phyloP scores from a whole-genome alignment of 2,329 filamentous ascomycete genomes.

The Colletotrichum orchidophilum region DNA sequence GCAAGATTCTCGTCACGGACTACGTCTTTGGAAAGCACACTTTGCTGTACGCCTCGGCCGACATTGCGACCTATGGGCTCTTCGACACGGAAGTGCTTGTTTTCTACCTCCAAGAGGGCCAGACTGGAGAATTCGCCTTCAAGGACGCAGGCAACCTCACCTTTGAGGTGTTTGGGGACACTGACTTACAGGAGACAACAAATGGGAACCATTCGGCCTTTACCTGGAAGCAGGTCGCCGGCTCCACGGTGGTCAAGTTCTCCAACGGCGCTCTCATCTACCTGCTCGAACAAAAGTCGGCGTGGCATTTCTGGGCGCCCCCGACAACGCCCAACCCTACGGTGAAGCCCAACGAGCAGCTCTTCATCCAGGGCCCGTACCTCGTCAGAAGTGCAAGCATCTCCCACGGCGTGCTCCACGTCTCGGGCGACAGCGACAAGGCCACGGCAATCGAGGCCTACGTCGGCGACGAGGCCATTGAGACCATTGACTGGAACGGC shows the following conservation, averaged over 20 bases:
- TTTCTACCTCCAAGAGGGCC: constrained; percentile 69
- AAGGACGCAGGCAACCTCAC: constrained; percentile 45
- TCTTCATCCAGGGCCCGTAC: constrained; percentile 72
- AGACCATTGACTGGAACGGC: constrained; percentile 70
- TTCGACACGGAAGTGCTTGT: constrained; percentile 66
- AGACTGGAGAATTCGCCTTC: constrained; percentile 69
- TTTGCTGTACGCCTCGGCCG: constrained; percentile 75
- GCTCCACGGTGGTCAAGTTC: constrained; percentile 60
- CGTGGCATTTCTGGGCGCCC: constrained; percentile 75
- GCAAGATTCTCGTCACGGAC: constrained; percentile 73
- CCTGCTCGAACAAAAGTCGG: constrained; percentile 70
- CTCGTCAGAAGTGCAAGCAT: constrained; percentile 69
- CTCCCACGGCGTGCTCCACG: constrained; percentile 61
- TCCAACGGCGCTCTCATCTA: constrained; percentile 61
- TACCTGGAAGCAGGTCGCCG: constrained; percentile 59
- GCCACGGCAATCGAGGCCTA: constrained; percentile 70
- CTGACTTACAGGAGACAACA: constrained; percentile 21
- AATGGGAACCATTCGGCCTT: constrained; percentile 37
- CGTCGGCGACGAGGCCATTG: constrained; percentile 53
- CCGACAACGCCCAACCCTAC: constrained; percentile 49
- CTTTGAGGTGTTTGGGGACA: constrained; percentile 46
- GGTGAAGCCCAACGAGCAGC: constrained; percentile 52
- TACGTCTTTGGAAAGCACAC: constrained; percentile 68
- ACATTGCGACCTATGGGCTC: constrained; percentile 73
- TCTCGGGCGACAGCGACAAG: constrained; percentile 77